These are phyloP conservation scores for Chytriomyces sp. DNA, from an alignment of 192 early-diverging fungal species.

Conservation along the genomic window DNA sequence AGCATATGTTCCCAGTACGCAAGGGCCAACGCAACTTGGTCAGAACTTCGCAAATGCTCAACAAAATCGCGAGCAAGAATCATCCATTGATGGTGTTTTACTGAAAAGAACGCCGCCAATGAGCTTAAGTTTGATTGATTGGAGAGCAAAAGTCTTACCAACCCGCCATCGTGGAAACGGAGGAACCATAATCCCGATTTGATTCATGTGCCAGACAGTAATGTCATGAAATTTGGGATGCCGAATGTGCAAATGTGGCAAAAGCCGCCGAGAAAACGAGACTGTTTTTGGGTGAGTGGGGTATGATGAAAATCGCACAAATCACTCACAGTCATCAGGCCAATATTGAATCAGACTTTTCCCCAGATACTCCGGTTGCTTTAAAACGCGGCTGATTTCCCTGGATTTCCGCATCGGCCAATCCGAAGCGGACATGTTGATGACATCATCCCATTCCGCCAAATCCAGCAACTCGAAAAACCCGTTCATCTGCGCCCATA, in stretches of 20 bases:
- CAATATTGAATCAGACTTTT: slow-evolving; percentile 52
- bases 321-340: slow-evolving; percentile 36
- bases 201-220: slow-evolving; percentile 14
- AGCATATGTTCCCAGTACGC: slow-evolving; percentile 41
- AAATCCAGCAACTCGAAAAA: slow-evolving; percentile 57
- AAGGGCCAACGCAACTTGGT: slow-evolving; percentile 28
- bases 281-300: neutral
- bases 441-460: slow-evolving; percentile 60
- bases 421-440: slow-evolving; percentile 52
- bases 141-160: neutral
- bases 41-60: slow-evolving; percentile 28
- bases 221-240: slow-evolving; percentile 2
- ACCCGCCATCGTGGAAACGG: slow-evolving; percentile 34
- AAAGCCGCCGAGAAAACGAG: neutral
- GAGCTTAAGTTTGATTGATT: neutral
- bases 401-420: slow-evolving; percentile 46
- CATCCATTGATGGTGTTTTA: slow-evolving; percentile 50
- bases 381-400: slow-evolving; percentile 43
- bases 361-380: slow-evolving; percentile 3
- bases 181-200: neutral
- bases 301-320: neutral
- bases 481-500: slow-evolving; percentile 53
- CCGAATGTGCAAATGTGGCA: neutral
- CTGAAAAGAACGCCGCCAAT: slow-evolving; percentile 34
- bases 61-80: slow-evolving; percentile 40